Percentiles rank a stretch among this genome's conserved stretches.
Conservation (phyloP, 1,284 basidiomycete species). For the Macrocybe sp. region DNA sequence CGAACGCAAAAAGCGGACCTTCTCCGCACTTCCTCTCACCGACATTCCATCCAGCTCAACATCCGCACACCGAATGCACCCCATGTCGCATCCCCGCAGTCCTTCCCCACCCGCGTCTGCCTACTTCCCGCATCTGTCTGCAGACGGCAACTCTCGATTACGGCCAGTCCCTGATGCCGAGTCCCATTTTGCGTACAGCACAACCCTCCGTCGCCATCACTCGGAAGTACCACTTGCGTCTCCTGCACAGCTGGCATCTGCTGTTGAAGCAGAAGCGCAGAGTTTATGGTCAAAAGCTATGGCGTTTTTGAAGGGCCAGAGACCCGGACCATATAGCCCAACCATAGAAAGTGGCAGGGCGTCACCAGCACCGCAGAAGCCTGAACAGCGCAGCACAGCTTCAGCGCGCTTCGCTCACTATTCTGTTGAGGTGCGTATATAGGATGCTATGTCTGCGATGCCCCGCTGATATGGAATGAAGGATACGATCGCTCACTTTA, state of each 20-base stretch:
- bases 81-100: conserved; percentile 26
- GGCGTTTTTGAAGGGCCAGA: conserved; percentile 35
- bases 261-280: conserved; percentile 39
- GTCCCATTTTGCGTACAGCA: conserved; percentile 78
- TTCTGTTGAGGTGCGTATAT: conserved; percentile 48
- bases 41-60: conserved; percentile 28
- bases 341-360: conserved; percentile 24
- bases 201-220: conserved; percentile 68
- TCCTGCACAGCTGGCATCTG: conserved; percentile 37
- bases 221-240: conserved; percentile 37
- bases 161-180: conserved; percentile 57
- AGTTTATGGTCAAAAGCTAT: conserved; percentile 43
- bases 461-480: conserved; percentile 19
- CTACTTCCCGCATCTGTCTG: conserved; percentile 60
- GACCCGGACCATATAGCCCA: conserved; percentile 21
- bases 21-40: conserved; percentile 24
- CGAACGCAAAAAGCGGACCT: conserved; percentile 37
- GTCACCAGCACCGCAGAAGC: conserved; percentile 21
- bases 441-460: conserved; percentile 2
- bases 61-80: conserved; percentile 14
- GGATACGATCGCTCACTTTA: conserved; percentile 66
- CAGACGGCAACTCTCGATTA: conserved; percentile 43
- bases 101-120: conserved; percentile 72
- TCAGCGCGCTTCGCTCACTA: conserved; percentile 55
- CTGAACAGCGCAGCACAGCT: conserved; percentile 38